phyloP scores from a whole-genome alignment of 1,284 basidiomycete species.

The Dichomitus squalens region DNA sequence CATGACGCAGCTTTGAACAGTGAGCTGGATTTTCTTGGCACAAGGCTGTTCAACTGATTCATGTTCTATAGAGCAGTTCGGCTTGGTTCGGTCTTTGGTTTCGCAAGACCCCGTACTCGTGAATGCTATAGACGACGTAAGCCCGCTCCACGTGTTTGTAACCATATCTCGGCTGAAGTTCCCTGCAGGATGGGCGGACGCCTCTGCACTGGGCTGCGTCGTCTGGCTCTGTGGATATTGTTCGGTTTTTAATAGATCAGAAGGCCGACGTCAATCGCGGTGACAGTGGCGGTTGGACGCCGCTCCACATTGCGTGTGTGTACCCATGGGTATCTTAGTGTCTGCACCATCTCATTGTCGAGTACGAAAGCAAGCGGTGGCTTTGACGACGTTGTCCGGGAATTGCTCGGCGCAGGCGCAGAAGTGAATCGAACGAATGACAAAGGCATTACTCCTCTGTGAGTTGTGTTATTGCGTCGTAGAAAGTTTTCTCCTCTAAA shows the following conservation, averaged over 20 bases:
- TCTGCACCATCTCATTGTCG: not conserved
- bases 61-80: slow-evolving; percentile 64
- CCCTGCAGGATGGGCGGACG: slow-evolving; percentile 79
- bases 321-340: not conserved
- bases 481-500: slow-evolving; percentile 10
- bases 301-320: slow-evolving; percentile 86
- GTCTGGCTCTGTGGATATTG: slow-evolving; percentile 70
- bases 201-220: slow-evolving; percentile 91
- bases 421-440: slow-evolving; percentile 81
- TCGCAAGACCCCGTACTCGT: slow-evolving; percentile 68
- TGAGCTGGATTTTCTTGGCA: not conserved
- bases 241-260: slow-evolving; percentile 73
- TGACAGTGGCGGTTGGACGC: slow-evolving; percentile 83
- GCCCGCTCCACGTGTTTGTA: slow-evolving; percentile 20
- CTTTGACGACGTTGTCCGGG: slow-evolving; percentile 74
- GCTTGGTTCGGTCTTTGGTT: slow-evolving; percentile 72
- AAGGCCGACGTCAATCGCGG: slow-evolving; percentile 70
- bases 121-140: slow-evolving; percentile 71
- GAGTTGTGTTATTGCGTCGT: slow-evolving; percentile 33
- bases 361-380: slow-evolving; percentile 74
- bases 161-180: not conserved
- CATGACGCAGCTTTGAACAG: slow-evolving; percentile 18
- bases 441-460: slow-evolving; percentile 89
- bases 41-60: not conserved
- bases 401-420: slow-evolving; percentile 84